Evolutionary conservation across 2,329 filamentous ascomycete genomes (phyloP).

Genomic region (Xylaria sp.): DNA sequence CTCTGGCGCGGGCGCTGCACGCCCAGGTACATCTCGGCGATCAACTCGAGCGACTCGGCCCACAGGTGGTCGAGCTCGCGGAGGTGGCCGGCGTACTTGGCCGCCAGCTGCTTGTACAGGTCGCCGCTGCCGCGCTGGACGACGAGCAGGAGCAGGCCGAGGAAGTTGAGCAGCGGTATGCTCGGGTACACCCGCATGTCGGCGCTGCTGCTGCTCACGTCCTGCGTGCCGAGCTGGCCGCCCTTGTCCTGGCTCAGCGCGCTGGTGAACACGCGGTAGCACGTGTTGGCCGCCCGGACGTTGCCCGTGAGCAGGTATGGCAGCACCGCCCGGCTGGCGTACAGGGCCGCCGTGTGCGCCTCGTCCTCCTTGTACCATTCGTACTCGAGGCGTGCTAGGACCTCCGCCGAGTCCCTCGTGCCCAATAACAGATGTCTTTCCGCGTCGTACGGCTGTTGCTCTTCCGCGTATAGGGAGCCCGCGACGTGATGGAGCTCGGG

Average conservation of each 20-base stretch:
- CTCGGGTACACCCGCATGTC: conserved; percentile 85
- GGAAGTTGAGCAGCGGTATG: conserved; percentile 92
- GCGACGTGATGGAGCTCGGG: conserved; percentile 92
- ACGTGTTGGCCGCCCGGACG: conserved; percentile 82
- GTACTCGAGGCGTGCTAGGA: conserved; percentile 83
- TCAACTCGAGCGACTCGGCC: conserved; percentile 80
- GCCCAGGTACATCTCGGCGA: conserved; percentile 96
- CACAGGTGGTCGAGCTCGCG: conserved; percentile 77
- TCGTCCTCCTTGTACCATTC: conserved; percentile 91
- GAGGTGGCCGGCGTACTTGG: conserved; percentile 79
- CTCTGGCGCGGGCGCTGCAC: conserved; percentile 86
- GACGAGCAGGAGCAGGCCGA: conserved; percentile 80
- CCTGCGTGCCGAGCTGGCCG: conserved; percentile 70
- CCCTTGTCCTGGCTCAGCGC: conserved; percentile 60
- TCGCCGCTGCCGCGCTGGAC: conserved; percentile 79
- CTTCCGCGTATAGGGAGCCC: conserved; percentile 86
- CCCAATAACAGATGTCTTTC: conserved; percentile 88
- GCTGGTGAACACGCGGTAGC: conserved; percentile 75
- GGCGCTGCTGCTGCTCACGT: conserved; percentile 73
- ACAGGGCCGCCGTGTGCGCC: conserved; percentile 82
- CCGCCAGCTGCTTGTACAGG: conserved; percentile 78
- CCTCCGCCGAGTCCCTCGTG: conserved; percentile 82
- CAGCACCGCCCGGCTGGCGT: conserved; percentile 82
- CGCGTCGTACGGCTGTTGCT: conserved; percentile 90
- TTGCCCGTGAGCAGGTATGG: conserved; percentile 92